phyloP scores from a whole-genome alignment of 208 protist species.

The Acanthamoeba healyi region DNA sequence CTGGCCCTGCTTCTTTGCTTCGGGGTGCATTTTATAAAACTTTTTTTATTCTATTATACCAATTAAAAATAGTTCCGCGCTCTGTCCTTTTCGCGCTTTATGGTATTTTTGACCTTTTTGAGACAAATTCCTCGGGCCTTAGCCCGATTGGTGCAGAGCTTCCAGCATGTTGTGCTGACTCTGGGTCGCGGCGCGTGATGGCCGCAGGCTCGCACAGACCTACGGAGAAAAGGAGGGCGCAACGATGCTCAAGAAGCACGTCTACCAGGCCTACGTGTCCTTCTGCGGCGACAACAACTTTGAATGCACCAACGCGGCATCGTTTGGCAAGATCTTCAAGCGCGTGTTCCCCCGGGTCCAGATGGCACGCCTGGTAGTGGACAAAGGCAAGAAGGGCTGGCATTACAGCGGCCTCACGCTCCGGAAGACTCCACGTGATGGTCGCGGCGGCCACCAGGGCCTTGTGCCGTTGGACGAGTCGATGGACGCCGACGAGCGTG shows the following conservation, averaged over 20 bases:
- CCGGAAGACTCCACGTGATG: not conserved
- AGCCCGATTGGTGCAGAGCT: not conserved
- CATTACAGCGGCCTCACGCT: conserved; percentile 19
- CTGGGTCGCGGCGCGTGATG: too few species aligned
- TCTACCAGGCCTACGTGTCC: conserved; percentile 1
- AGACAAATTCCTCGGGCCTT: too few species aligned
- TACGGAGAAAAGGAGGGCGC: conserved; percentile 25
- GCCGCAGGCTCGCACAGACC: not conserved
- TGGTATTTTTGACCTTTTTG: not conserved
- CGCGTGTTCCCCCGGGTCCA: conserved; percentile 16
- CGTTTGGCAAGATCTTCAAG: conserved; percentile 38
- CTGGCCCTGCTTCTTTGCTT: not conserved
- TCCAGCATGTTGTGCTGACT: too few species aligned
- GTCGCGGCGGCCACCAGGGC: not conserved
- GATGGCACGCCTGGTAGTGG: conserved; percentile 15
- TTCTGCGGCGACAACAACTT: conserved; percentile 6
- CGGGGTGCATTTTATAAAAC: too few species aligned
- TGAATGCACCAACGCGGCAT: conserved; percentile 23
- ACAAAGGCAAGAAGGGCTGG: conserved; percentile 51
- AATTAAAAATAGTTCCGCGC: not conserved
- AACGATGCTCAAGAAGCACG: conserved; percentile 19
- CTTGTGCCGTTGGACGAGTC: not conserved
- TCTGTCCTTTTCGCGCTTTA: not conserved
- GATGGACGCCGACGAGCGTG: not conserved
- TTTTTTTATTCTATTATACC: not conserved